phyloP scores from a whole-genome alignment of 2,329 filamentous ascomycete genomes.

The Pestalotiopsis sp. region DNA sequence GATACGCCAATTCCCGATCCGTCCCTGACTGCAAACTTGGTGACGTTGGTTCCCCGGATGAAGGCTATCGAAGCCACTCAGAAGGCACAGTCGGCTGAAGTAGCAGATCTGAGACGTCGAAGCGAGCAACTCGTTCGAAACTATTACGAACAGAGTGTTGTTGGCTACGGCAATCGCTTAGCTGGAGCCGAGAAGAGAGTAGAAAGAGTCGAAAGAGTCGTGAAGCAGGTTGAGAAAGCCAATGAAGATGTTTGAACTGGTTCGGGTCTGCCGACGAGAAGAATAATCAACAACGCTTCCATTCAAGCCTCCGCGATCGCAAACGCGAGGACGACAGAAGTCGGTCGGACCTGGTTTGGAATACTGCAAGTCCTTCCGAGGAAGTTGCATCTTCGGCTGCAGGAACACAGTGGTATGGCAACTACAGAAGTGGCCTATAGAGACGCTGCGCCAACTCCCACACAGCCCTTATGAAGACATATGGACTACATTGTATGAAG shows the following conservation, averaged over 20 bases:
- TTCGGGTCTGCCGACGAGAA: neutral
- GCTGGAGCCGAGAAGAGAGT: conserved; percentile 72
- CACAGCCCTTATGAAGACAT: too few species aligned
- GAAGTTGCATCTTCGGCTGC: too few species aligned
- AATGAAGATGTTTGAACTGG: conserved; percentile 47
- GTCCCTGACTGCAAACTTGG: conserved; percentile 56
- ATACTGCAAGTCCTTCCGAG: too few species aligned
- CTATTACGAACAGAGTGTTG: conserved; percentile 76
- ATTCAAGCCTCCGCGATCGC: neutral
- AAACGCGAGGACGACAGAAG: neutral
- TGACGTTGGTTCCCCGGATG: conserved; percentile 63
- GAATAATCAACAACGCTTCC: neutral
- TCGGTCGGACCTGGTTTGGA: neutral
- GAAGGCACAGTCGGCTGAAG: conserved; percentile 61
- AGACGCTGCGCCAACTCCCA: too few species aligned
- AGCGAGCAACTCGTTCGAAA: conserved; percentile 65
- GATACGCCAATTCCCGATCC: conserved; percentile 61
- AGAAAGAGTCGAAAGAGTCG: conserved; percentile 63
- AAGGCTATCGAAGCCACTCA: conserved; percentile 63
- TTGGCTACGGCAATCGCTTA: conserved; percentile 69
- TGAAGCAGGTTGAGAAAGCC: conserved; percentile 66
- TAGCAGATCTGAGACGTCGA: conserved; percentile 63
- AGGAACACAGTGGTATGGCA: too few species aligned
- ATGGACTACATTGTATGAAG: too few species aligned
- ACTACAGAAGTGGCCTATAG: too few species aligned